Conservation (phyloP, 306 rosid genomes). For the Cicer bijugum region DNA sequence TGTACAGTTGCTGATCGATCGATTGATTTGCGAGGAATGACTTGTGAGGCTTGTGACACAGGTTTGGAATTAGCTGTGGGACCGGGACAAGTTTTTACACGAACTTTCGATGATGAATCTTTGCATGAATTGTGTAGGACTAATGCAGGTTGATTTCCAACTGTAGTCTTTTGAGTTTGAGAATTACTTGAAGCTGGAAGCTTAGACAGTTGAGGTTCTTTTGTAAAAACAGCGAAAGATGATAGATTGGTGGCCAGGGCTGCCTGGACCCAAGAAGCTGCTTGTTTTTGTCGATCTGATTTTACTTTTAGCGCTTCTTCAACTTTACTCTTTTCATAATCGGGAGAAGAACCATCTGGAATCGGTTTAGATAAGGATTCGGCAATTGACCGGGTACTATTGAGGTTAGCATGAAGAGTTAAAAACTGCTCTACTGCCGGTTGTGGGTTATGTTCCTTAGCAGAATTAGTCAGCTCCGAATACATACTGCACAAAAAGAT, state of each 20-base stretch:
- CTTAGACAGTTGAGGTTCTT: conserved; percentile 57
- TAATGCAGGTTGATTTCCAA: conserved; percentile 63
- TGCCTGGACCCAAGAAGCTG: conserved; percentile 86
- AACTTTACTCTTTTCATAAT: conserved; percentile 56
- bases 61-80: conserved; percentile 53
- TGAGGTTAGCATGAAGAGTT: conserved; percentile 74
- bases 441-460: conserved; percentile 92
- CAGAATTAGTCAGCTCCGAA: conserved; percentile 73
- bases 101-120: conserved; percentile 61
- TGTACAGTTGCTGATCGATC: conserved; percentile 56
- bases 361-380: conserved; percentile 70
- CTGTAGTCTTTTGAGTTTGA: conserved; percentile 62
- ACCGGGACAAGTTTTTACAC: conserved; percentile 63
- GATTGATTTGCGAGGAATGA: conserved; percentile 57
- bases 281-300: conserved; percentile 64
- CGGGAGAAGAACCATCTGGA: conserved; percentile 61
- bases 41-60: conserved; percentile 56
- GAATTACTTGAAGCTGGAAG: conserved; percentile 58
- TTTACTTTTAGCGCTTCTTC: conserved; percentile 76
- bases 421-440: conserved; percentile 89
- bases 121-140: conserved; percentile 57
- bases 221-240: conserved; percentile 66
- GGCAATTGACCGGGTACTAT: conserved; percentile 60
- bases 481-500: conserved; percentile 66
- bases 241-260: conserved; percentile 80